These are phyloP conservation scores for Cladosporium sp. DNA, from an alignment of 2,329 filamentous ascomycete species.

Conservation along the genomic window DNA sequence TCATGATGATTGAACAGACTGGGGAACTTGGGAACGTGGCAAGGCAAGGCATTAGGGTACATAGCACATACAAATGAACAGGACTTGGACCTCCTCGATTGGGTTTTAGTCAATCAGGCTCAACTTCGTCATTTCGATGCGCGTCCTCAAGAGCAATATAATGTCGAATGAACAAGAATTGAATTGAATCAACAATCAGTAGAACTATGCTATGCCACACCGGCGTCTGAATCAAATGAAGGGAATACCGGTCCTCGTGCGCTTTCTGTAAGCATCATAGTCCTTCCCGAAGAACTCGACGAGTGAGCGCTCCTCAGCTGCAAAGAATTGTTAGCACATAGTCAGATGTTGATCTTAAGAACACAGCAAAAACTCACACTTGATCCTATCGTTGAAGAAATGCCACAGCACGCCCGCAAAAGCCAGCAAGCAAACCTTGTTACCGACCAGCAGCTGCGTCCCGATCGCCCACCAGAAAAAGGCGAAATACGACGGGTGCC, in stretches of 20 bases:
- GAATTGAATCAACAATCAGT: no score
- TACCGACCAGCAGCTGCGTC: conserved; percentile 86
- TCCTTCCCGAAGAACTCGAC: conserved; percentile 79
- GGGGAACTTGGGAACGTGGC: no score
- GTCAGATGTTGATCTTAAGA: neutral
- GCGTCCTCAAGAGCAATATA: no score
- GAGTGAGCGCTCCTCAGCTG: conserved; percentile 74
- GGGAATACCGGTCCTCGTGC: conserved; percentile 75
- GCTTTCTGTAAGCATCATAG: conserved; percentile 68
- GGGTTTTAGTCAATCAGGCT: no score
- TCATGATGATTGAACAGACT: no score
- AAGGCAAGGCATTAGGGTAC: no score
- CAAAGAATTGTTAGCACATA: conserved; percentile 10
- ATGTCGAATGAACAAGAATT: no score
- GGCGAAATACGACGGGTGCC: conserved; percentile 94
- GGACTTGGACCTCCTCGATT: no score
- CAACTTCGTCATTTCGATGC: no score
- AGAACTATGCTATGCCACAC: no score
- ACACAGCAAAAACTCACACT: conserved; percentile 44
- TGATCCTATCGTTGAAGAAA: conserved; percentile 76
- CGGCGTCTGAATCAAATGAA: conserved; percentile 56
- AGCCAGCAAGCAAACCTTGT: conserved; percentile 68
- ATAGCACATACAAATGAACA: no score
- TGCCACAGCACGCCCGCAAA: conserved; percentile 76
- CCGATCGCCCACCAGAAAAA: conserved; percentile 99